A percentile compares a stretch with the other conserved stretches of the same genome.
Conservation (phyloP, 139 green algal genomes). For the Axilococcus clingmanii region DNA sequence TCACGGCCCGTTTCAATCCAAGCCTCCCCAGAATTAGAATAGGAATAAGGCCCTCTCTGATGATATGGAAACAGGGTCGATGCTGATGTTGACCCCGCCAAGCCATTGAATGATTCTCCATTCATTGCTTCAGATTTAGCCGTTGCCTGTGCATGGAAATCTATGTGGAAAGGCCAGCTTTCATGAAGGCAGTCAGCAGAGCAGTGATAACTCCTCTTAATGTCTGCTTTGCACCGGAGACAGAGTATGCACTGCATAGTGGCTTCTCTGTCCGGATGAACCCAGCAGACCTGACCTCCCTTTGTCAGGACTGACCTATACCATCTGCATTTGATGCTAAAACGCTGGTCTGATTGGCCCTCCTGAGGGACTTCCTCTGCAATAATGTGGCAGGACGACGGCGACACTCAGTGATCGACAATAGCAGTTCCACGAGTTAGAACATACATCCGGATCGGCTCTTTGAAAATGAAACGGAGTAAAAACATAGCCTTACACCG, state of each 20-base stretch:
- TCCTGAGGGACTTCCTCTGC: conserved; percentile 76
- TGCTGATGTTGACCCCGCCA: conserved; percentile 10
- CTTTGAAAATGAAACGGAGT: too few relatives aligned
- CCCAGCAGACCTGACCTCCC: conserved; percentile 43
- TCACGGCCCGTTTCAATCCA: conserved; percentile 68
- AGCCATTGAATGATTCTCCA: too few relatives aligned
- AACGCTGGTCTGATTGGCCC: conserved; percentile 45
- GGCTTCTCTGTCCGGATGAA: conserved; percentile 74
- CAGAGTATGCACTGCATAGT: conserved; percentile 87
- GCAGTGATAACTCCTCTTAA: conserved; percentile 84
- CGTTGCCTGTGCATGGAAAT: conserved; percentile 64
- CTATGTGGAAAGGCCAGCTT: conserved; percentile 81
- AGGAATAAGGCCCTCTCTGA: conserved; percentile 8
- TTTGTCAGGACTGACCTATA: conserved; percentile 70
- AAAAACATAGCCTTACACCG: too few relatives aligned
- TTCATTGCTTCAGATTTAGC: conserved; percentile 1
- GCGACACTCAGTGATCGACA: too few relatives aligned
- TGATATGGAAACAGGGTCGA: conserved; percentile 2
- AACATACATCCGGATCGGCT: too few relatives aligned
- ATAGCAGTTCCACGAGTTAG: too few relatives aligned
- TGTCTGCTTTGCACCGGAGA: conserved; percentile 58
- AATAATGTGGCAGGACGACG: not conserved
- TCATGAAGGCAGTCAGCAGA: conserved; percentile 75
- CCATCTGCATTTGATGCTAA: conserved; percentile 75
- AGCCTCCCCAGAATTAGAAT: conserved; percentile 49